Evolutionary conservation across 108 stramenopile genomes (phyloP).

Genomic region (Chaetoceros muelleri): DNA sequence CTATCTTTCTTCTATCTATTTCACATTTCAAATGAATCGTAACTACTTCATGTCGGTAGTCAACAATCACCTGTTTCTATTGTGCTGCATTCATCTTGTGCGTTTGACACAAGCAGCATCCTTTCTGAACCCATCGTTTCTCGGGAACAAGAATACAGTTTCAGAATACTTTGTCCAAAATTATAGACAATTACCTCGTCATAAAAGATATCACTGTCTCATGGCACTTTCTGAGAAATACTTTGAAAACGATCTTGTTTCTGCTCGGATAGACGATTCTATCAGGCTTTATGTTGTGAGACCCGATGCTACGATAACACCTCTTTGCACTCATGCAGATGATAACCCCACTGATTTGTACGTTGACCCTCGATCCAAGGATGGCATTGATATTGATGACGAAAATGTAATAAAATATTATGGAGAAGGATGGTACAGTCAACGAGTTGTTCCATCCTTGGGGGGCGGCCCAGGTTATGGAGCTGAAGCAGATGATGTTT

Average conservation of each 20-base stretch:
- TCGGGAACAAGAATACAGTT: too few relatives aligned
- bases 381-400: conserved; percentile 15
- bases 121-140: too few relatives aligned
- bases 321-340: conserved; percentile 41
- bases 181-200: too few relatives aligned
- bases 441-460: conserved; percentile 50
- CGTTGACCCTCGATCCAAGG: conserved; percentile 33
- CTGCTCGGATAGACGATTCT: neutral
- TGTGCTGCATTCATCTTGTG: too few relatives aligned
- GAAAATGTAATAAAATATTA: conserved; percentile 14
- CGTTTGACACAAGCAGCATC: too few relatives aligned
- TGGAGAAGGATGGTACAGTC: conserved; percentile 58
- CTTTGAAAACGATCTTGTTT: conserved; percentile 30
- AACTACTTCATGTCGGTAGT: too few relatives aligned
- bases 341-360: conserved; percentile 52
- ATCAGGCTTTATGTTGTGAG: conserved; percentile 22
- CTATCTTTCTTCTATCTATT: too few relatives aligned
- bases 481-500: conserved; percentile 47
- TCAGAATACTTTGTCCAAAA: too few relatives aligned
- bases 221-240: conserved; percentile 19
- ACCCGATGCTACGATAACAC: conserved; percentile 13
- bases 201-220: too few relatives aligned
- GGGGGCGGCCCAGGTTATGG: conserved; percentile 60
- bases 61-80: too few relatives aligned
- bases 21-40: too few relatives aligned